phyloP scores from a whole-genome alignment of 768 basidiomycete species.

The Agrocybe chaxingu region DNA sequence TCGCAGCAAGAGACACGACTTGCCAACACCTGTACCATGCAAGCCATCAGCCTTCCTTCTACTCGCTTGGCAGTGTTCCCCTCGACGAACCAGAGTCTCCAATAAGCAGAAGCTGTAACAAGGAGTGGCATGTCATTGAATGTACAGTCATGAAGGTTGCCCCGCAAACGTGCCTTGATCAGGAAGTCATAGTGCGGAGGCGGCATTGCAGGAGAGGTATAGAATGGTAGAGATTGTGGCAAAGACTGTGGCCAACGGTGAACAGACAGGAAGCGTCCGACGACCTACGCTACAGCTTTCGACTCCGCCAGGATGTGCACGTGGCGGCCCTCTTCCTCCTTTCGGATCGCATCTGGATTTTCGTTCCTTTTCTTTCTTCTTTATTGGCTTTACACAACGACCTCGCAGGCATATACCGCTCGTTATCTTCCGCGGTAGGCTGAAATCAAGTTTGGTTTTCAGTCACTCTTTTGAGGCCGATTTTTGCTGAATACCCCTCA shows the following conservation, averaged over 20 bases:
- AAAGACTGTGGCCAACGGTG: conserved; percentile 5
- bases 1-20: conserved; percentile 91
- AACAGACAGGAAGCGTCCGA: conserved; percentile 5
- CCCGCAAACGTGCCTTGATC: conserved; percentile 65
- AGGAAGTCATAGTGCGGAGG: conserved; percentile 97
- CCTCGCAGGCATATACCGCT: too few relatives aligned
- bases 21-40: conserved; percentile 74
- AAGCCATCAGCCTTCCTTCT: conserved; percentile 3
- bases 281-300: background rate
- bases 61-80: background rate
- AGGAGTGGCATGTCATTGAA: background rate
- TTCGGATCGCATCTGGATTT: too few relatives aligned
- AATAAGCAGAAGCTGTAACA: conserved; percentile 81
- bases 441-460: too few relatives aligned
- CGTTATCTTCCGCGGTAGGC: too few relatives aligned
- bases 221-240: conserved; percentile 1
- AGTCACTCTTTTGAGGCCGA: too few relatives aligned
- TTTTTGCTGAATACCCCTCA: too few relatives aligned
- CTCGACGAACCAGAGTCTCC: conserved; percentile 80
- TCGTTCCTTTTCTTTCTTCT: too few relatives aligned
- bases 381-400: too few relatives aligned
- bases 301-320: too few relatives aligned
- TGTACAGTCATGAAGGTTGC: conserved; percentile 1
- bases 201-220: conserved; percentile 50
- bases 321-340: too few relatives aligned